Percentiles rank a stretch among this genome's conserved stretches.
These are phyloP conservation scores for Solanum sejunctum DNA, from an alignment of 257 asterid species.

Conservation along the genomic window DNA sequence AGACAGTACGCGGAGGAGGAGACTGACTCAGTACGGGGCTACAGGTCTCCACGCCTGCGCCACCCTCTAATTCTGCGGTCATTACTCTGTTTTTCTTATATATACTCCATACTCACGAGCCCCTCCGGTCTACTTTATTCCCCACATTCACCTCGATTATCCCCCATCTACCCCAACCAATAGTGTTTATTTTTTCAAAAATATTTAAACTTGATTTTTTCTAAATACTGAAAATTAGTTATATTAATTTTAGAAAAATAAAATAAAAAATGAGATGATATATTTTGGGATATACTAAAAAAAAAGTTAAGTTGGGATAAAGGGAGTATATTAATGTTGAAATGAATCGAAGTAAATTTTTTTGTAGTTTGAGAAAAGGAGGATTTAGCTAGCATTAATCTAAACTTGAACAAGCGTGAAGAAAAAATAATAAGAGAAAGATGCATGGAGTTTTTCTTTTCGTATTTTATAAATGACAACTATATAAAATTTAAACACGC, in stretches of 20 bases:
- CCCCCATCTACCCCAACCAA: background rate
- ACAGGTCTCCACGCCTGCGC: background rate
- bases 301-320: no score
- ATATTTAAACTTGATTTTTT: no score
- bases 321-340: background rate
- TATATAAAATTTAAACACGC: no score
- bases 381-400: background rate
- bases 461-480: no score
- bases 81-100: background rate
- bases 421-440: background rate
- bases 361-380: background rate
- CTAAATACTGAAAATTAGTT: no score
- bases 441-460: background rate
- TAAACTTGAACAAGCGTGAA: background rate
- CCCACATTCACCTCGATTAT: background rate
- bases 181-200: background rate
- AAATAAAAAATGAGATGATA: no score
- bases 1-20: constrained; percentile 30
- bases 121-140: background rate
- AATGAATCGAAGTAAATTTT: background rate
- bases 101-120: background rate
- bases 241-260: no score
- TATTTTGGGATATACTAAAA: no score
- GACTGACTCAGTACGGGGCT: background rate
- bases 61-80: background rate